Evolutionary conservation across 2,329 filamentous ascomycete species (phyloP), one percentile per base, ranked within the genome.

Genomic region (Neocucurbitaria cava): DNA sequence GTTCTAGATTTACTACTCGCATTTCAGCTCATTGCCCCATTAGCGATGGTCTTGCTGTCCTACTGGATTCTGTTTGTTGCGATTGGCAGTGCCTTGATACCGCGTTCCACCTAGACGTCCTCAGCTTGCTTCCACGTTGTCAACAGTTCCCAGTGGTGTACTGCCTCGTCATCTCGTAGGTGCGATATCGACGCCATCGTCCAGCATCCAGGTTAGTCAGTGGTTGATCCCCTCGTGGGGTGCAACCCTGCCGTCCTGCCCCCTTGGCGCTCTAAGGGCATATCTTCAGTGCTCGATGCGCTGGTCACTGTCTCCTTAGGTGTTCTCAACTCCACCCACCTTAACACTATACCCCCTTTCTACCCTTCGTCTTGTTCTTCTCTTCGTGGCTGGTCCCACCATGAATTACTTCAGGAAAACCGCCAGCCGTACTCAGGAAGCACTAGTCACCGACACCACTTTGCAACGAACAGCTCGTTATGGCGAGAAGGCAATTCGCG

Each of bases 401-500:
- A 73, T 73, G 70, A 62, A 66, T 10, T 64, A 62, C 47, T 35
- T 69, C 35, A 61, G 58, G 31, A 61, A 51, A 11, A 54, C 52
- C 15, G 57, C 59, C 26, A 47, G 50, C 13, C 59, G 57, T 30
- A 52, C 59, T 23, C 59, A 56, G 10, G 51, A 66, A 18, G 61
- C 62, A 17, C 43, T 72, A 30, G 50, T 57, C 5, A 65, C 61
- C 13, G 71, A 74, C 47, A 62, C 68, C 31, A 73, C 69, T 11
- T 40, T 74, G 26, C 62, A 64, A 20, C 66, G 68, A 13, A 64
- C 63, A 11, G 58, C 65, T 23, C 62, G 67, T 1, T 69, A 77
- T 54, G 61, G 71, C 17, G 65, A 49, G 11, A 70, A 70, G 55
- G 76, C 71, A 17, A 52, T 69, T 30, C 71, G 71, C 33, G 75